Base-by-base conservation (phyloP, 805 yeast species). In the Saccharomycopsis vini region DNA sequence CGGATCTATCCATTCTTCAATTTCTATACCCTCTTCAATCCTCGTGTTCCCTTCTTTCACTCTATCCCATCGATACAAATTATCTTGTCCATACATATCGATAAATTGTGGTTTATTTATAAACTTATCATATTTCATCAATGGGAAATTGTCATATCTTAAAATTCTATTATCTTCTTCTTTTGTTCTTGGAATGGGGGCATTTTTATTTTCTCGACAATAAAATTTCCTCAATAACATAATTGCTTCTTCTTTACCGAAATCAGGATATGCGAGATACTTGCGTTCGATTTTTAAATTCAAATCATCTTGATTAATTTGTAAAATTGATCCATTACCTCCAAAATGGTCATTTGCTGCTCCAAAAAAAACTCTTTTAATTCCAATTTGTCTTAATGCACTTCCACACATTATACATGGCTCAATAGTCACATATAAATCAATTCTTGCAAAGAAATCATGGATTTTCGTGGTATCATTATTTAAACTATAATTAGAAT, bases 341-440 rank as follows among this genome's bases (percentile, higher is more conserved):
- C 98, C 98, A 63, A 92, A 92, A 37, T 97, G 63, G 50, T 90
- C 97, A 59, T 92, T 92, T 0, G 87, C 92, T 56, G 96, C 89
- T 0, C 98, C 97, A 56, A 86, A 92, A 37, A 79, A 78, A 1
- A 90, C 95, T 33, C 68, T 66, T 24, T 75, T 62, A 9, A 92
- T 76, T 1, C 82, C 81, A 37, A 89, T 59, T 54, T 92, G 98
- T 46, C 89, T 71, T 33, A 92, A 62, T 2, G 95, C 88, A 33
- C 92, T 78, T 0, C 96, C 97, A 65, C 98, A 92, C 98, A 92
- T 92, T 5, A 92, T 82, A 58, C 98, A 92, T 0, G 98, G 98
- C 61, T 92, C 98, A 0, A 92, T 97, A 0, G 97, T 88, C 21
- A 92, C 98, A 60, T 88, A 90, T 5, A 92, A 67, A 24, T 76